Percentiles rank a stretch among this genome's conserved stretches.
Evolutionary conservation across 2,329 filamentous ascomycete species (phyloP).

Genomic region (Aspergillus sp.): DNA sequence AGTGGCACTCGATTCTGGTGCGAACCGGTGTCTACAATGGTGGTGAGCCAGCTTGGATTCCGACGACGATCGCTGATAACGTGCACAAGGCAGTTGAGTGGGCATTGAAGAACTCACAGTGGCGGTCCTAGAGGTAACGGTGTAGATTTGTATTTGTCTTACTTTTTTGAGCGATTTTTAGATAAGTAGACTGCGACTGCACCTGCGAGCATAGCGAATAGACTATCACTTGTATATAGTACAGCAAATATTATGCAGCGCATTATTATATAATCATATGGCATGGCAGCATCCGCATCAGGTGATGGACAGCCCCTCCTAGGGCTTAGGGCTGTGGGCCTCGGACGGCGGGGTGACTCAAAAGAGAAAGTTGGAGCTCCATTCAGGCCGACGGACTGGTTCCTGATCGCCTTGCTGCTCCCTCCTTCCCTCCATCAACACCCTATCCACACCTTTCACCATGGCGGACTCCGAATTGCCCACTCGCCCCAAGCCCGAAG

Average conservation of each 20-base stretch:
- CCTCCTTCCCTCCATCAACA: neutral
- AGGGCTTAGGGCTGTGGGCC: constrained; percentile 35
- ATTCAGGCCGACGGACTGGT: constrained; percentile 4
- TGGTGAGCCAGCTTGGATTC: constrained; percentile 60
- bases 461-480: constrained; percentile 45
- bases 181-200: neutral
- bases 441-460: constrained; percentile 11
- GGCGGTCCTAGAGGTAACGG: constrained; percentile 22
- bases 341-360: constrained; percentile 35
- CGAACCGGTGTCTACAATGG: constrained; percentile 74
- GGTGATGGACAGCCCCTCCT: constrained; percentile 28
- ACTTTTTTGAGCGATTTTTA: neutral
- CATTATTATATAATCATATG: neutral
- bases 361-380: constrained; percentile 16
- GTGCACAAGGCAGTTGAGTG: constrained; percentile 76
- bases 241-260: neutral
- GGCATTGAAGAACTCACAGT: constrained; percentile 63
- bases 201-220: neutral
- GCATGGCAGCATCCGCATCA: constrained; percentile 4
- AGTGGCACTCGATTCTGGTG: constrained; percentile 77
- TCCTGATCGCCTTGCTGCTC: constrained; percentile 4
- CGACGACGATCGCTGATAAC: constrained; percentile 68
- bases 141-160: neutral
- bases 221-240: neutral
- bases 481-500: constrained; percentile 43